Base-by-base conservation (phyloP, 2,329 filamentous ascomycete genomes). In the Epichloe typhina region DNA sequence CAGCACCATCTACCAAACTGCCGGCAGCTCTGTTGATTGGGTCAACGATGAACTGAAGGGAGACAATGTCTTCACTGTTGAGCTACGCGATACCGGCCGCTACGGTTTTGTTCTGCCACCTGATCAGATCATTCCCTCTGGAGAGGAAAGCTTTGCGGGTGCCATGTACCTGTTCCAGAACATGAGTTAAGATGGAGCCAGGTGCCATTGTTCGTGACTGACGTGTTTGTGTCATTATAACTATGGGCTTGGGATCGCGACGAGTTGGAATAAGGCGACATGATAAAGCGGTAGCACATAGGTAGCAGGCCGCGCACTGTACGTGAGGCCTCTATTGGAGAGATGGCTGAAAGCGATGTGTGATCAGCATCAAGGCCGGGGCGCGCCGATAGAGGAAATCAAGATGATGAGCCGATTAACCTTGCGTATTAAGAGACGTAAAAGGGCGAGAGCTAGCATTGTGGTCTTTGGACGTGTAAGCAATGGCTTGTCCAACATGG, bases 101-200 rank as follows among this genome's bases (percentile, higher is more conserved):
- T 64, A 64, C 48, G 71, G 72, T 6, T 74, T 74, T 51, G 60
- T 72, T 6, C 62, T 74, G 45, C 70, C 71, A 0, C 63, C 70
- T 0, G 52, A 49, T 33, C 67, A 73, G 59, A 74, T 74, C 31
- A 38, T 70, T 21, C 67, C 70, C 1, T 72, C 65, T 13, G 68
- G 68, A 9, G 63, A 71, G 53, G 71, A 74, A 58, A 63, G 66
- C 4, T 72, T 63, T 56, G 70, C 69, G 1, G 71, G 69, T 6
- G 69, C 89, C 17, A 69, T 82, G 58, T 83, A 85, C 54, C 76
- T 90, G 50, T 58, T 73, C 33, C 50, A 59, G 39, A 68, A 69
- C 51, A 68, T 72, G 61, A 63, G 65, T 50, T 68, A 59, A 49
- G 33, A 33, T 3, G 21, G 19, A 19, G 12, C 15, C 19, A 2